Evolutionary conservation across 495 filamentous ascomycete genomes (phyloP), one percentile per base, ranked within the genome.

Genomic region (Bacidia gigantensis): DNA sequence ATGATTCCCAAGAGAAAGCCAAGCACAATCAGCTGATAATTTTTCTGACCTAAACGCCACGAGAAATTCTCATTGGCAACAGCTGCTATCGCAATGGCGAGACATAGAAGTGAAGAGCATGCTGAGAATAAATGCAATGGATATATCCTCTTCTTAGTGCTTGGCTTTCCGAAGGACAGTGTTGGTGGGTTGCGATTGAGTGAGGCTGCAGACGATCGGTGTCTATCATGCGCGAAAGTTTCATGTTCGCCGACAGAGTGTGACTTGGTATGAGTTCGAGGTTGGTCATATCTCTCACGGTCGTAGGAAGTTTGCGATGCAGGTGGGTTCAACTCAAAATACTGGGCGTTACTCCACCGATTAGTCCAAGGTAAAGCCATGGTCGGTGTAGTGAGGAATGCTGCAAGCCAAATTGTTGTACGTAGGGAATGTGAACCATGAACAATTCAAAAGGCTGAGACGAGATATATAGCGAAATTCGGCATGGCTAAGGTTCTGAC

Each of bases 1-100:
- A 58, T 58, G 23, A 58, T 51, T 25, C 56, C 45, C 25, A 58
- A 43, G 22, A 58, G 29, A 25, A 58, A 52, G 32, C 56, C 56
- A 1, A 56, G 11, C 10, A 56, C 56, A n/a, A 51, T 51, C 17
- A 58, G n/a, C 11, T 58, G 56, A 20, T 29, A 29, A n/a, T 56
- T 56, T 18, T 42, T 26, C 2, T 26, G 0, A 2, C 54, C 54
- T 18, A 56, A 21, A 18, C 17, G 46, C 54, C 54, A 56, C 9
- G 54, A 56, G 11, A 56, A 20, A n/a, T 24, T 52, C 44, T 51
- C 54, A 26, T 52, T 47, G 11, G 49, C 54, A 21, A 52, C 54
- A 9, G 54, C 43, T 14, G 23, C 26, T 29, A 52, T 49, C 11
- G 49, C 54, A 46, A 56, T 25, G 10, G 18, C 26, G 10, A 56